Percentiles rank a stretch among this genome's conserved stretches.
Conservation (phyloP, 2,329 filamentous ascomycete genomes). For the Neofusicoccum sp. region DNA sequence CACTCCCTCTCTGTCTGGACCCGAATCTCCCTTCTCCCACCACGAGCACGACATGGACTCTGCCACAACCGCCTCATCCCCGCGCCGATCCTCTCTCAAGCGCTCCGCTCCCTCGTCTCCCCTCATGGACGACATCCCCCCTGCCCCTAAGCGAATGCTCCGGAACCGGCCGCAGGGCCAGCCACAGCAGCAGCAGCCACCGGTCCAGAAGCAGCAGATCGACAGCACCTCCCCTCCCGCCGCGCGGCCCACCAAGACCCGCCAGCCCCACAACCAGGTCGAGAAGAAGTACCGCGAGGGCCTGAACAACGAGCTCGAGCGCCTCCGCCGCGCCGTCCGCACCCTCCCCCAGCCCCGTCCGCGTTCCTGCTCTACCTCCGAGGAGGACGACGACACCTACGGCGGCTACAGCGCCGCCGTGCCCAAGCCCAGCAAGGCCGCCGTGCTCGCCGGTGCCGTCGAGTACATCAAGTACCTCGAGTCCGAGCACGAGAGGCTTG, state of each 20-base stretch:
- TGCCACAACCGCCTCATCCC: conserved; percentile 10
- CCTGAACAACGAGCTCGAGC: conserved; percentile 32
- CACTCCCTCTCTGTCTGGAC: conserved; percentile 35
- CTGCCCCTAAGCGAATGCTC: conserved; percentile 13
- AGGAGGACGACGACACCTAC: conserved; percentile 8
- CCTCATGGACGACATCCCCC: conserved; percentile 25
- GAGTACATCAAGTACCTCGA: conserved; percentile 22
- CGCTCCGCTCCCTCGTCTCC: conserved; percentile 29
- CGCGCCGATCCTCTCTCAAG: conserved; percentile 25
- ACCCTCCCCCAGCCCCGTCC: conserved; percentile 32
- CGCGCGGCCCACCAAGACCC: conserved; percentile 19
- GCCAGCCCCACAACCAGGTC: conserved; percentile 37
- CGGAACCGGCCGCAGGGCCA: conserved; percentile 2
- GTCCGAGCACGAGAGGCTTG: conserved; percentile 20
- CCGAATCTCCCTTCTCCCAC: conserved; percentile 30
- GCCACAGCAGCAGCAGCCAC: background rate
- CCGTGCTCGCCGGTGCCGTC: conserved; percentile 22
- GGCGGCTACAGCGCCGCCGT: conserved; percentile 13
- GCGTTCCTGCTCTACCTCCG: conserved; percentile 22
- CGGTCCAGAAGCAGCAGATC: conserved; percentile 6
- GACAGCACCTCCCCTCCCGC: conserved; percentile 7
- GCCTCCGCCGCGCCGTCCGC: conserved; percentile 29
- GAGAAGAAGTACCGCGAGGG: conserved; percentile 34
- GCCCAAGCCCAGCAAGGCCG: conserved; percentile 24
- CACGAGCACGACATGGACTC: conserved; percentile 18